phyloP scores from a whole-genome alignment of 2,329 filamentous ascomycete genomes.

The Fusarium coicis region DNA sequence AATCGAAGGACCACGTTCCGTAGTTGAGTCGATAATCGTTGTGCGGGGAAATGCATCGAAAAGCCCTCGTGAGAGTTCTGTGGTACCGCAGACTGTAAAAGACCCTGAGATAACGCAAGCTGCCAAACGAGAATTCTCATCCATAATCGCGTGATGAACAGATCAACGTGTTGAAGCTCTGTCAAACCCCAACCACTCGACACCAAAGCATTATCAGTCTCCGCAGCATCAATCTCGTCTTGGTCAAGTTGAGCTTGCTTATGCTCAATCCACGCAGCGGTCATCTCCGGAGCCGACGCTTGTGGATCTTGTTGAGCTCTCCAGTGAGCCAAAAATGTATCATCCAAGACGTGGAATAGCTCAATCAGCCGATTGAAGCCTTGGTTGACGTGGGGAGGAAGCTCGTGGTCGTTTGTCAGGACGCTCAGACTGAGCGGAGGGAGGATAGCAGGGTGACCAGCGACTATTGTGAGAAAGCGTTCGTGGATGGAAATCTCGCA shows the following conservation, averaged over 20 bases:
- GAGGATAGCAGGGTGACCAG: conserved; percentile 55
- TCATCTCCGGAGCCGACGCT: conserved; percentile 37
- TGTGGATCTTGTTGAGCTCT: conserved; percentile 44
- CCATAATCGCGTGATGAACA: conserved; percentile 55
- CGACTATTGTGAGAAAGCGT: conserved; percentile 62
- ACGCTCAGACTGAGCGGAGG: conserved; percentile 44
- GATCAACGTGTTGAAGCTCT: conserved; percentile 54
- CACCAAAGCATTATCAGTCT: conserved; percentile 41
- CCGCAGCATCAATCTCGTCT: conserved; percentile 49
- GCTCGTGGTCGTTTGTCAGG: conserved; percentile 45
- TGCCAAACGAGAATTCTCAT: conserved; percentile 56
- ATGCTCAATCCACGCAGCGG: conserved; percentile 53
- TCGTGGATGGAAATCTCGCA: conserved; percentile 69
- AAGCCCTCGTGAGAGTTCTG: conserved; percentile 50
- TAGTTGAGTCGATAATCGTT: conserved; percentile 52
- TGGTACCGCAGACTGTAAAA: conserved; percentile 49
- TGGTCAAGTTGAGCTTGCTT: conserved; percentile 55
- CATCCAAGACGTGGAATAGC: conserved; percentile 53
- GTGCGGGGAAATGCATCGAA: conserved; percentile 53
- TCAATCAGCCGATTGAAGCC: conserved; percentile 52
- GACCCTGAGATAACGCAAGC: conserved; percentile 52
- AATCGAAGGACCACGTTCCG: conserved; percentile 51
- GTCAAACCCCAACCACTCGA: conserved; percentile 44
- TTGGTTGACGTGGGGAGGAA: conserved; percentile 48
- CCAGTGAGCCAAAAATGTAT: conserved; percentile 53